Conservation (phyloP, 2,329 filamentous ascomycete species). For the Colletotrichum somersetense region DNA sequence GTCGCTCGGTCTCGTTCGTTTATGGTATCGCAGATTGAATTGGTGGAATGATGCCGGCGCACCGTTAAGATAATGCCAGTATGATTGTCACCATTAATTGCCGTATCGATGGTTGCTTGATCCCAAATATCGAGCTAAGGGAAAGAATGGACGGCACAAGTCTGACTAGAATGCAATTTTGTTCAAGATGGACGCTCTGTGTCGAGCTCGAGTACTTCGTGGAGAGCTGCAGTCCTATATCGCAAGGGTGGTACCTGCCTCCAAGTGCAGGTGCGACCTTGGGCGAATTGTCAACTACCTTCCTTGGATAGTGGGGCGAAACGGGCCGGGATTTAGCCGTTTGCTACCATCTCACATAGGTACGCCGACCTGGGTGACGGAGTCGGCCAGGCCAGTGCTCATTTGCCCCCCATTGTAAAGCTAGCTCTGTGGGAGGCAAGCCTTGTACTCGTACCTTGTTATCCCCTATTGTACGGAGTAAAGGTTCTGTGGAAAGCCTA, state of each 20-base stretch:
- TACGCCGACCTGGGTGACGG: too few species aligned
- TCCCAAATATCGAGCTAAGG: too few species aligned
- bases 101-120: background rate
- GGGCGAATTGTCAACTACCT: background rate
- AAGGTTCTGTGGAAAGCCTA: background rate
- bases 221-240: conserved; percentile 19
- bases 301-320: background rate
- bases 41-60: conserved; percentile 1
- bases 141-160: background rate
- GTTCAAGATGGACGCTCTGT: background rate
- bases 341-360: background rate
- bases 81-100: conserved; percentile 9
- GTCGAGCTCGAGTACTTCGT: background rate
- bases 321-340: conserved; percentile 9
- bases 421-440: too few species aligned
- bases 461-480: too few species aligned
- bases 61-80: conserved; percentile 1
- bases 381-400: background rate
- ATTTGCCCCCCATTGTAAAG: too few species aligned
- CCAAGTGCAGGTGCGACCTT: background rate
- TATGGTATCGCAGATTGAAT: background rate
- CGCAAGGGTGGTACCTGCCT: conserved; percentile 6
- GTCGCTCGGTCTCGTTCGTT: conserved; percentile 7
- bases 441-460: too few species aligned
- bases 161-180: background rate